Percentiles rank a stretch among this genome's conserved stretches.
Conservation (phyloP, 176 grass and related monocot species). For the Avena sativa region DNA sequence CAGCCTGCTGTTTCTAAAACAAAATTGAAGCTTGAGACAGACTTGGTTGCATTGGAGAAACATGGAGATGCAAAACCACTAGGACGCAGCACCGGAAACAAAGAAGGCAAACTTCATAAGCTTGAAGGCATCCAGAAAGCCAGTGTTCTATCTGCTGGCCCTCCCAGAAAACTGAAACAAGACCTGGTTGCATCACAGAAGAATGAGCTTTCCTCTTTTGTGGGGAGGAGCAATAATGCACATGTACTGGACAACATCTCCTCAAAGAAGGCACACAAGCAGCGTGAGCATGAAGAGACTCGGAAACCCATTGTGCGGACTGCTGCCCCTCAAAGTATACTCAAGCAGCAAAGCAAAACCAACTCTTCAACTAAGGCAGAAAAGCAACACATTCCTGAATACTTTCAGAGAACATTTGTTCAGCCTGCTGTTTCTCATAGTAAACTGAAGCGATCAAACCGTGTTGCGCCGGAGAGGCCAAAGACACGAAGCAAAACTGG, state of each 20-base stretch:
- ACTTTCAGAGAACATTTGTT: neutral
- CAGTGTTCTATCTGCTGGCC: neutral
- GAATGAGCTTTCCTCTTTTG: constrained; percentile 6
- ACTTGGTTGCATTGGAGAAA: neutral
- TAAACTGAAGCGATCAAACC: constrained; percentile 5
- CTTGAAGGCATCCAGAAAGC: neutral
- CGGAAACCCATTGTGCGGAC: neutral
- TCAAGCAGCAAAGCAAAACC: neutral
- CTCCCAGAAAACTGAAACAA: constrained; percentile 1
- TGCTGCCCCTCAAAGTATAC: constrained; percentile 10
- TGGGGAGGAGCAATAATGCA: neutral
- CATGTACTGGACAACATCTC: constrained; percentile 16
- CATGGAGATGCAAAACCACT: neutral
- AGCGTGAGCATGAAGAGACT: neutral
- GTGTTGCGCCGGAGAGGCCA: constrained; percentile 7
- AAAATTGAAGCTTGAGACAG: neutral
- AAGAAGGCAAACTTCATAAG: neutral
- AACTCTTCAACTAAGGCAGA: constrained; percentile 29
- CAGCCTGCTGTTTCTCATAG: neutral
- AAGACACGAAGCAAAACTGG: neutral
- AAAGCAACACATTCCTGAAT: neutral
- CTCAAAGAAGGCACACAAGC: constrained; percentile 18
- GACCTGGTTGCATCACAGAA: neutral
- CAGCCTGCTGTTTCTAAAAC: neutral
- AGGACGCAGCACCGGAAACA: neutral